phyloP scores from a whole-genome alignment of 768 basidiomycete species.

The Pleurotus tuber-regium region DNA sequence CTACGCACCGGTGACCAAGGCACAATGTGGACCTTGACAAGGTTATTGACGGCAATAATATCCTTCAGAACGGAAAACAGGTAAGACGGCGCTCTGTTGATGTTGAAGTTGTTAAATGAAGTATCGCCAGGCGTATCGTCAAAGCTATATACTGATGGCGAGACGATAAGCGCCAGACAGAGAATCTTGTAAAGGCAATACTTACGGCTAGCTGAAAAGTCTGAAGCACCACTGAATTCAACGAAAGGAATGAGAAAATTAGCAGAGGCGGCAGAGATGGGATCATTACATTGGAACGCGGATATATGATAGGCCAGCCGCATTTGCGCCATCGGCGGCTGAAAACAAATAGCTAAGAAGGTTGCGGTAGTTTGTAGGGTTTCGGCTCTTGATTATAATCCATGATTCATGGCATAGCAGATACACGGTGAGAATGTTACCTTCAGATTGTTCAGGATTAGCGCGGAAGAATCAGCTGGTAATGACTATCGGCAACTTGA shows the following conservation, averaged over 20 bases:
- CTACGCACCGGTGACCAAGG: conserved; percentile 73
- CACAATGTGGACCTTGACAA: conserved; percentile 52
- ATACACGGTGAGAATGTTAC: conserved; percentile 27
- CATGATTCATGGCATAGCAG: background rate
- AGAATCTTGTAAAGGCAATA: conserved; percentile 9
- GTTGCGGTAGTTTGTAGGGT: conserved; percentile 55
- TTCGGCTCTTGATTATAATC: conserved; percentile 38
- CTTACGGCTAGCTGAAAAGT: conserved; percentile 62
- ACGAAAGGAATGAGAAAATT: background rate
- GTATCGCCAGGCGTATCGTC: conserved; percentile 65
- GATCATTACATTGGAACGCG: conserved; percentile 52
- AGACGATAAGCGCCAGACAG: background rate
- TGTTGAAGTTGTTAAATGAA: conserved; percentile 53
- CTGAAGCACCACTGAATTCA: conserved; percentile 59
- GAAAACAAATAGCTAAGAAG: conserved; percentile 60
- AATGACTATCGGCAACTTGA: background rate
- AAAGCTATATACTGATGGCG: conserved; percentile 58
- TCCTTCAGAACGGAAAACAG: conserved; percentile 64
- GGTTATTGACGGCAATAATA: conserved; percentile 54
- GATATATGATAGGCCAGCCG: conserved; percentile 68
- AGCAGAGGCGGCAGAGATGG: background rate
- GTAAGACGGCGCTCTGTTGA: conserved; percentile 56
- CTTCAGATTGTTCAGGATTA: conserved; percentile 62
- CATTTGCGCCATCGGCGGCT: conserved; percentile 55
- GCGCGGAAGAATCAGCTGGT: conserved; percentile 70